phyloP scores from a whole-genome alignment of 106 monocot species.

The Platanthera guangdongensis region DNA sequence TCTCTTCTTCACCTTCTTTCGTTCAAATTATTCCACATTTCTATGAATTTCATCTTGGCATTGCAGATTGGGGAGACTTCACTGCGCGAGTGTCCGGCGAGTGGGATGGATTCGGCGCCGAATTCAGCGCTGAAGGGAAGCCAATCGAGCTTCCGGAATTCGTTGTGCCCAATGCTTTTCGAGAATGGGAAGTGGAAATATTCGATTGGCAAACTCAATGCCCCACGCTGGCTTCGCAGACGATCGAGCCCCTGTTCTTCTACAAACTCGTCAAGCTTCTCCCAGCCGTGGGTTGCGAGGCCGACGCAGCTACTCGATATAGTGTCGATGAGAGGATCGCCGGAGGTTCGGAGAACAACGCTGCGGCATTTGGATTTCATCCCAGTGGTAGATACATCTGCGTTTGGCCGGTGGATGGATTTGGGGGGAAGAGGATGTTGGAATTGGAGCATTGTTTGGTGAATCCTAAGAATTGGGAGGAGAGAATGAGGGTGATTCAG shows the following conservation, averaged over 20 bases:
- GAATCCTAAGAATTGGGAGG: slow-evolving; percentile 46
- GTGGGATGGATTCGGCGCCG: slow-evolving; percentile 88
- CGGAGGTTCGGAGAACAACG: slow-evolving; percentile 16
- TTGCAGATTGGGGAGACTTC: slow-evolving; percentile 63
- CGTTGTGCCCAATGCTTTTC: slow-evolving; percentile 82
- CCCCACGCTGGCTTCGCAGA: slow-evolving; percentile 69
- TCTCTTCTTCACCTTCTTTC: background rate
- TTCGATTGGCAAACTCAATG: slow-evolving; percentile 98
- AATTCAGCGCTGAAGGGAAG: slow-evolving; percentile 55
- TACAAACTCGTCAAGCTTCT: slow-evolving; percentile 77
- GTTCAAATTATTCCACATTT: background rate
- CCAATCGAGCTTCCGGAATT: slow-evolving; percentile 77
- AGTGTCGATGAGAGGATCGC: slow-evolving; percentile 45
- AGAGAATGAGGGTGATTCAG: slow-evolving; percentile 55
- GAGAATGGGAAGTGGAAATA: slow-evolving; percentile 85
- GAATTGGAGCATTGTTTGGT: slow-evolving; percentile 81
- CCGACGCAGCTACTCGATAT: slow-evolving; percentile 77
- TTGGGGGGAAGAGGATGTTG: slow-evolving; percentile 15
- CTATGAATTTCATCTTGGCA: background rate
- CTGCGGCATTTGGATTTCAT: slow-evolving; percentile 44
- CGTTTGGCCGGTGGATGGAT: slow-evolving; percentile 33
- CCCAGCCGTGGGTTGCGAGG: slow-evolving; percentile 93
- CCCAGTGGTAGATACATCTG: slow-evolving; percentile 50
- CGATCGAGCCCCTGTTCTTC: slow-evolving; percentile 19
- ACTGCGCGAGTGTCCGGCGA: slow-evolving; percentile 78